Evolutionary conservation across 371 early-diverging fungal species (phyloP), one percentile per base, ranked within the genome.

Genomic region (Syncephalis plumigaleata): DNA sequence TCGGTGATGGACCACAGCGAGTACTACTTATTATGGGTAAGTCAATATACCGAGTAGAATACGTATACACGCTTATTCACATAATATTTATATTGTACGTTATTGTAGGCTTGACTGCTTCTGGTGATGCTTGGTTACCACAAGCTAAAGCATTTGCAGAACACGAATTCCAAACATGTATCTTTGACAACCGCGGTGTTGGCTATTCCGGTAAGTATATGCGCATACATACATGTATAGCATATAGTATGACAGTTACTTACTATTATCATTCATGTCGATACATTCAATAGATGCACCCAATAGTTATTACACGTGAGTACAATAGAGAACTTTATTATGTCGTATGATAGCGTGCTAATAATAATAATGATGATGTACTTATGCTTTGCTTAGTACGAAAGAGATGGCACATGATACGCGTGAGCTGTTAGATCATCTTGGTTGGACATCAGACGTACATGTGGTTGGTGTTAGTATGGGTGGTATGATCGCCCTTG

Each of bases 181-280:
- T 84, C 9, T 81, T 82, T 54, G 88, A 88, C 54, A 84, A 85
- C 63, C 61, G 86, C 48, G 88, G 86, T 22, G 69, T 73, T 47
- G 86, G 88, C n/a, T 5, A n/a, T 8, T 40, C 40, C 40, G 40
- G 40, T 40, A 40, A 18, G 18, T 40, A 18, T n/a, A 11, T 37
- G 40, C 21, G 8, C 8, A 15, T 21, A 40, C 15, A 40, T 8
- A 8, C n/a, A 16, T 7, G 5, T 21, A n/a, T n/a, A n/a, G n/a
- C n/a, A n/a, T n/a, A n/a, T n/a, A n/a, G n/a, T n/a, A n/a, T n/a
- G n/a, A n/a, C n/a, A n/a, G n/a, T n/a, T n/a, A n/a, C n/a, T n/a
- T n/a, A n/a, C n/a, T n/a, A n/a, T n/a, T n/a, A n/a, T n/a, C 16
- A 40, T 21, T 40, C 5, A 40, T 21, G 4, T 18, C 3, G 4